These are phyloP conservation scores for Graphilbum sp. DNA, from an alignment of 2,329 filamentous ascomycete species.

Conservation along the genomic window DNA sequence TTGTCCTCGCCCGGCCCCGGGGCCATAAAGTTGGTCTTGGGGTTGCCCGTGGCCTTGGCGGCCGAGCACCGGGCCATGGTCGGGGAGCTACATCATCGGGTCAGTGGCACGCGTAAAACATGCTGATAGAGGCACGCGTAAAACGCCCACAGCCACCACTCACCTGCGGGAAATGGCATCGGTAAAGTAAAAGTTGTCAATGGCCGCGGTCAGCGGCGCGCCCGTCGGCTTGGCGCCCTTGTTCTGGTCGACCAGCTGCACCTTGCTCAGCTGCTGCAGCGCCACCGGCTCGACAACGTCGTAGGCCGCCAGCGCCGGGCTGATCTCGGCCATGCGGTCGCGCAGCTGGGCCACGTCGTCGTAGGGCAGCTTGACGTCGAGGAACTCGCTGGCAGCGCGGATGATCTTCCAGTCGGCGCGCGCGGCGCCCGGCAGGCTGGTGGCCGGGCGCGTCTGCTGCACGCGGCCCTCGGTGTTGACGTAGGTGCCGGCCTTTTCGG, in stretches of 20 bases:
- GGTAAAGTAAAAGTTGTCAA: conserved; percentile 97
- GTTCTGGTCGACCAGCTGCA: conserved; percentile 92
- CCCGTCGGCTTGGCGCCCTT: conserved; percentile 64
- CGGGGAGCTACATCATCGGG: conserved; percentile 76
- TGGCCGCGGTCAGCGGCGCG: conserved; percentile 63
- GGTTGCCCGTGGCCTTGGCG: conserved; percentile 69
- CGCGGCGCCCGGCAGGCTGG: conserved; percentile 72
- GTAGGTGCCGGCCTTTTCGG: conserved; percentile 90
- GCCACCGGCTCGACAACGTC: conserved; percentile 77
- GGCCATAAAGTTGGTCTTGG: conserved; percentile 66
- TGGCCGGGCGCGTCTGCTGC: conserved; percentile 83
- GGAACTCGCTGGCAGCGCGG: conserved; percentile 79
- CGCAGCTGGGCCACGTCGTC: conserved; percentile 81
- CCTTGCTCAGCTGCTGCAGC: conserved; percentile 64
- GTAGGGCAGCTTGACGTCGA: conserved; percentile 75
- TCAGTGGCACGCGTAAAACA: conserved; percentile 1
- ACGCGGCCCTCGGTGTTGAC: conserved; percentile 96
- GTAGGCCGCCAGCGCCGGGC: conserved; percentile 74
- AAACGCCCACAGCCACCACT: conserved; percentile 14
- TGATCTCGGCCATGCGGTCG: conserved; percentile 91
- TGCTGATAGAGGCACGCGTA: conserved; percentile 1
- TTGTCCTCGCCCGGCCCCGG: conserved; percentile 48
- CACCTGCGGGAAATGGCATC: conserved; percentile 93
- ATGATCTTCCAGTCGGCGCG: conserved; percentile 99
- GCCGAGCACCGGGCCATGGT: conserved; percentile 97